Conservation (phyloP, 2,329 filamentous ascomycete species). For the Ophiocordyceps unilateralis region DNA sequence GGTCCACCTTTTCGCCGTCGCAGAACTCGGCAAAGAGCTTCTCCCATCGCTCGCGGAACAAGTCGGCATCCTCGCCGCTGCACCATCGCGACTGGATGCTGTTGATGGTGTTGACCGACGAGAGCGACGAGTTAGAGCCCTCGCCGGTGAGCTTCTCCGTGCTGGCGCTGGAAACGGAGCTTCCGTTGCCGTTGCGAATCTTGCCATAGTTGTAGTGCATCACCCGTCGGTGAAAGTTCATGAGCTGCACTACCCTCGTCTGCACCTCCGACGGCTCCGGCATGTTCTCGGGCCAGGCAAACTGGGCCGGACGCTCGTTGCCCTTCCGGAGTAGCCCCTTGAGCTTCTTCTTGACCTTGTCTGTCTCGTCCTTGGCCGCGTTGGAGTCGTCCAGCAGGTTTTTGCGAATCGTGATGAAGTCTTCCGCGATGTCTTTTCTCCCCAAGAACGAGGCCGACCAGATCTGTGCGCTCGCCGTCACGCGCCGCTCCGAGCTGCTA, state of each 20-base stretch:
- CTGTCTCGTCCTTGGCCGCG: slow-evolving; percentile 97
- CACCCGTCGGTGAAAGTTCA: slow-evolving; percentile 91
- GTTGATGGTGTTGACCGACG: slow-evolving; percentile 39
- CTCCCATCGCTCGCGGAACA: slow-evolving; percentile 96
- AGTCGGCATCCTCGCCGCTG: slow-evolving; percentile 81
- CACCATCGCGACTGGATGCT: slow-evolving; percentile 87
- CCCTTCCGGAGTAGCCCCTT: slow-evolving; percentile 84
- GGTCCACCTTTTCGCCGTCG: slow-evolving; percentile 93
- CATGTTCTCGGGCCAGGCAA: slow-evolving; percentile 94
- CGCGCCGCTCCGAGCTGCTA: slow-evolving; percentile 85
- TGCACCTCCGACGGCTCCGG: slow-evolving; percentile 90
- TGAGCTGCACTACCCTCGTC: slow-evolving; percentile 78
- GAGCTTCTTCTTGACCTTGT: slow-evolving; percentile 98
- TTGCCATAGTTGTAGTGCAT: slow-evolving; percentile 90
- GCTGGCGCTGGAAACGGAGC: slow-evolving; percentile 34
- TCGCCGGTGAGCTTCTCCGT: slow-evolving; percentile 26
- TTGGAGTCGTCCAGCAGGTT: slow-evolving; percentile 95
- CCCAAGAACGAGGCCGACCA: slow-evolving; percentile 83
- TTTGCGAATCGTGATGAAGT: slow-evolving; percentile 82
- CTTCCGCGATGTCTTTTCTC: slow-evolving; percentile 66
- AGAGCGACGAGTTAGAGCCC: slow-evolving; percentile 23
- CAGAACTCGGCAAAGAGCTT: slow-evolving; percentile 95
- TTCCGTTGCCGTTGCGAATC: slow-evolving; percentile 49
- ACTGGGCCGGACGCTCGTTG: slow-evolving; percentile 84
- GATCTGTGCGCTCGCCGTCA: slow-evolving; percentile 92